Evolutionary conservation across 1,284 basidiomycete species (phyloP).

Genomic region (Ustilago loliicola): DNA sequence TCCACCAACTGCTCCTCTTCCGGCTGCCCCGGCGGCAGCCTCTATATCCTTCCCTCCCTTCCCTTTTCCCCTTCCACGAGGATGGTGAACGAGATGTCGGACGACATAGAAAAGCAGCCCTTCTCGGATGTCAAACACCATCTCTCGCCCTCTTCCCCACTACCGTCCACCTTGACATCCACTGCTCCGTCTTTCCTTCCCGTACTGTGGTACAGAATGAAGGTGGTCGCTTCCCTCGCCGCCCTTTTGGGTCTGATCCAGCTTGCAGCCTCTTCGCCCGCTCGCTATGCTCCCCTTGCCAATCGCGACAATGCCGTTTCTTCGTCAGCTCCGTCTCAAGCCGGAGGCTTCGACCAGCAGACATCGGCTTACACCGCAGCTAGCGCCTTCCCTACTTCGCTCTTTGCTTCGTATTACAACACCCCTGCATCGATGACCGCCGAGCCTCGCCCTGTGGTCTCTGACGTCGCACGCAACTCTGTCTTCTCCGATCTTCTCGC

Average conservation of each 20-base stretch:
- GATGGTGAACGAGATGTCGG: slow-evolving; percentile 29
- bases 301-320: slow-evolving; percentile 18
- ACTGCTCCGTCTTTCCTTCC: slow-evolving; percentile 5
- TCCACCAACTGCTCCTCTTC: neutral
- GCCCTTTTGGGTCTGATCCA: slow-evolving; percentile 25
- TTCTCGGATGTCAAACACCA: neutral
- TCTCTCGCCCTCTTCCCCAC: neutral
- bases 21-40: slow-evolving; percentile 10
- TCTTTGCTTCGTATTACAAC: slow-evolving; percentile 61
- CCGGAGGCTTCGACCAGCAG: slow-evolving; percentile 23
- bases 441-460: slow-evolving; percentile 60
- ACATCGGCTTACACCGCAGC: slow-evolving; percentile 59
- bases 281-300: slow-evolving; percentile 11
- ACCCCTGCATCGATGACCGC: slow-evolving; percentile 48
- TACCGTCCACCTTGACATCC: neutral
- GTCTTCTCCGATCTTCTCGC: slow-evolving; percentile 73
- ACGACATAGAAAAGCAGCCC: slow-evolving; percentile 47
- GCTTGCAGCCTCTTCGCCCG: slow-evolving; percentile 27
- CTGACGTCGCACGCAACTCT: slow-evolving; percentile 50
- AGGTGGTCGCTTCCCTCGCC: slow-evolving; percentile 33
- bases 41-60: slow-evolving; percentile 5
- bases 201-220: slow-evolving; percentile 36
- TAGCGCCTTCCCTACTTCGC: slow-evolving; percentile 66
- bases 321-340: neutral
- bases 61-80: neutral